Evolutionary conservation across 2,329 filamentous ascomycete species (phyloP).

Genomic region (Microsporum canis): DNA sequence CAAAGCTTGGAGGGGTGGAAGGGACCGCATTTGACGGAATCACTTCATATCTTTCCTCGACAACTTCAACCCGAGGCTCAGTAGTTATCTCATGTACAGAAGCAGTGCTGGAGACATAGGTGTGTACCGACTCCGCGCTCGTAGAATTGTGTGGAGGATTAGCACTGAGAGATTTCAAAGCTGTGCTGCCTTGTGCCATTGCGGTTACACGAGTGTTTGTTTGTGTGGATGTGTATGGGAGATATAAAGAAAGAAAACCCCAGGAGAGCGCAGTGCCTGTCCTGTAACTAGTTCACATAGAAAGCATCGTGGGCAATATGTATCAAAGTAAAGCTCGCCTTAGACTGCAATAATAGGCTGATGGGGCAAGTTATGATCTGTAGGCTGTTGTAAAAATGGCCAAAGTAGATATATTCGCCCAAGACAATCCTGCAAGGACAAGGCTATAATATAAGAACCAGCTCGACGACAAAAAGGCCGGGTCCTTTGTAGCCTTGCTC

Average conservation of each 20-base stretch:
- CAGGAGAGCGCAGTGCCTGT: background rate
- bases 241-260: background rate
- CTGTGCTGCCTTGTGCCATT: background rate
- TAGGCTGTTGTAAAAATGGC: background rate
- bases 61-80: slow-evolving; percentile 42
- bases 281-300: background rate
- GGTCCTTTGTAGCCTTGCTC: background rate
- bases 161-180: background rate
- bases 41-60: slow-evolving; percentile 43
- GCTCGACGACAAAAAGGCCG: background rate
- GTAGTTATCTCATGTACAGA: slow-evolving; percentile 44
- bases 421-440: background rate
- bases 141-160: background rate
- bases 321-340: background rate
- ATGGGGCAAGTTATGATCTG: background rate
- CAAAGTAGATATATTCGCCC: background rate
- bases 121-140: slow-evolving; percentile 53
- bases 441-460: background rate
- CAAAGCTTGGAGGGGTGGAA: slow-evolving; percentile 72
- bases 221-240: background rate
- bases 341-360: background rate
- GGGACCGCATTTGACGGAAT: slow-evolving; percentile 57
- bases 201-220: background rate
- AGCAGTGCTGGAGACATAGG: slow-evolving; percentile 62
- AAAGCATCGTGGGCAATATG: background rate